Base-by-base conservation (phyloP, 495 filamentous ascomycete genomes). In the Penicillium coprophilum region DNA sequence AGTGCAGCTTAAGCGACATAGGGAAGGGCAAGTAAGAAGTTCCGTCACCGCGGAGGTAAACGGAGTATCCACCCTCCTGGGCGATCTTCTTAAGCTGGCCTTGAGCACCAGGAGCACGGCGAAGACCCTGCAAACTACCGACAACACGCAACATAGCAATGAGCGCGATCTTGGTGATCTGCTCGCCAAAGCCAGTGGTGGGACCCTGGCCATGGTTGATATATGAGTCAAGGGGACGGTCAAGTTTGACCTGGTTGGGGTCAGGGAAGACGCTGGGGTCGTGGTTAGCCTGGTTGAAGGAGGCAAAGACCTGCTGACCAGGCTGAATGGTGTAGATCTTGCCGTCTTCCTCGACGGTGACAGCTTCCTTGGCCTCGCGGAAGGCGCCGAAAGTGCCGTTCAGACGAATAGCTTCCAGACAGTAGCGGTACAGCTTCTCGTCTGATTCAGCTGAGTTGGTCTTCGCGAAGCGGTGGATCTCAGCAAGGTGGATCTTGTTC, bases 21-120 rank as follows among this genome's bases (percentile, higher is more conserved):
- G 91, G 90, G 77, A 91, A 93, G 7, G 87, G 80, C 66, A 80
- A 88, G 71, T 85, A 85, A 30, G 79, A 78, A 24, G 86, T 85
- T 71, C 85, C 82, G 62, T 95, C 88, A 69, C 89, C 84, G 50
- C 83, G 82, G 75, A 96, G 79, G 60, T 92, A 95, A 24, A 84
- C 67, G 24, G 82, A 82, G 65, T 81, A 83, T 0, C 82, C 87
- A 15, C 80, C 85, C 3, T 78, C 74, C 38, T 76, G 77, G 0
- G 75, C 71, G 11, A 92, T 76, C 75, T 85, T 88, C 79, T 92
- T 92, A 46, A 95, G 68, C 62, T 85, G 69, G 1, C 91, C 90
- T 71, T 87, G 82, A 1, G 78, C 74, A 2, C 90, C 90, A 0
- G 81, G 71, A 0, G 85, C 88, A 52, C 85, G 80, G n/a, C 86